Conservation (phyloP, 1,284 basidiomycete species). For the Porogramme epimiltina region DNA sequence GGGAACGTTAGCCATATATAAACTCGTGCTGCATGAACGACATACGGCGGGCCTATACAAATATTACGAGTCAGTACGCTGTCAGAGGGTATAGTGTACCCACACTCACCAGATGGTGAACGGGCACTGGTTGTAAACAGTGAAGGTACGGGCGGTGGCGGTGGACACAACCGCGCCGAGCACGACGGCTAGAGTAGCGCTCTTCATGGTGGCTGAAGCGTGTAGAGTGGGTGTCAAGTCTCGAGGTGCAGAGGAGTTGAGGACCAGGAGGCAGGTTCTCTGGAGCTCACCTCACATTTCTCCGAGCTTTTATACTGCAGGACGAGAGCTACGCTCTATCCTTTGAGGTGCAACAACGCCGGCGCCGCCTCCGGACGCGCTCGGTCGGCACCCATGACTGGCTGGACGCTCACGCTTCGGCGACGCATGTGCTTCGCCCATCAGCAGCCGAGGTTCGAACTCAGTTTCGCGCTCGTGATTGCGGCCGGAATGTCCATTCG, state of each 20-base stretch:
- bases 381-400: too few relatives aligned
- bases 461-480: too few relatives aligned
- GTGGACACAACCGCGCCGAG: not conserved
- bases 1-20: not conserved
- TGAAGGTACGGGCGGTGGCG: conserved; percentile 17
- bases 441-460: too few relatives aligned
- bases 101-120: conserved; percentile 16
- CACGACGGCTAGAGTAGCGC: conserved; percentile 14
- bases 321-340: too few relatives aligned
- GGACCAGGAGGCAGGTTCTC: not conserved
- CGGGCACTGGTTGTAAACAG: conserved; percentile 18
- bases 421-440: too few relatives aligned
- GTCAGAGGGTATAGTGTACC: not conserved
- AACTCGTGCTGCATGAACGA: not conserved
- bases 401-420: too few relatives aligned
- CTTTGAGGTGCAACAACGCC: too few relatives aligned
- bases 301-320: not conserved
- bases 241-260: too few relatives aligned
- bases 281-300: not conserved
- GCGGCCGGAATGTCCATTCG: too few relatives aligned
- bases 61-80: not conserved
- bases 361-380: too few relatives aligned
- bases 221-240: too few relatives aligned
- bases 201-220: not conserved
- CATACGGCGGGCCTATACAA: conserved; percentile 8